Conservation (phyloP, 129 eudicot species). For the Lonicera japonica region DNA sequence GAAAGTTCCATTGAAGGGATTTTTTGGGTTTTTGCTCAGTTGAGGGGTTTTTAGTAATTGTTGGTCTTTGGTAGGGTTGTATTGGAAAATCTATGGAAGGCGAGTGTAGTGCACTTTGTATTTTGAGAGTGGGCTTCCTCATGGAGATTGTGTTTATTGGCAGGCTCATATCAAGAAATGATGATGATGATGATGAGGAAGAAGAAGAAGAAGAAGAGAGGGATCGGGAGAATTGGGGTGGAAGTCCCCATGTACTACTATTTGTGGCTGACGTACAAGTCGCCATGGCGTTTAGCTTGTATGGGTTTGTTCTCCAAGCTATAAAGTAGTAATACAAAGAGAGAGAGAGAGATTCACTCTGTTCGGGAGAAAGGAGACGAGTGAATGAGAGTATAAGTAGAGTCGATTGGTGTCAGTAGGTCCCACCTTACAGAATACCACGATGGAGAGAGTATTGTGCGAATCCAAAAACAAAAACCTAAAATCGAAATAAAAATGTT, state of each 20-base stretch:
- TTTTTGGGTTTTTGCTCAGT: background rate
- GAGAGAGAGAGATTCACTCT: background rate
- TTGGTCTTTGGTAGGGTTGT: background rate
- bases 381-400: slow-evolving; percentile 4
- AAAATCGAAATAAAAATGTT: too few relatives aligned
- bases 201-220: background rate
- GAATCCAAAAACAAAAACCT: too few relatives aligned
- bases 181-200: too few relatives aligned
- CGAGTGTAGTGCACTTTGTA: slow-evolving; percentile 1
- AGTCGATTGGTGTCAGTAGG: too few relatives aligned
- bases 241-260: background rate
- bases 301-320: background rate
- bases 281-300: background rate
- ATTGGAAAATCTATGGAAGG: background rate
- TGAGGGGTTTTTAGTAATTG: background rate
- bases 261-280: background rate
- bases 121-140: background rate
- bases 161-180: background rate
- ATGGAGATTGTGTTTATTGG: background rate
- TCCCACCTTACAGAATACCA: too few relatives aligned
- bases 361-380: background rate
- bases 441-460: too few relatives aligned
- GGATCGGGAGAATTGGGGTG: background rate
- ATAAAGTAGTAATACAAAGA: slow-evolving; percentile 2
- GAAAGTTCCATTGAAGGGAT: slow-evolving; percentile 1